Evolutionary conservation across 2,329 filamentous ascomycete genomes (phyloP), one percentile per base, ranked within the genome.

Genomic region (Penicillium digitatum): DNA sequence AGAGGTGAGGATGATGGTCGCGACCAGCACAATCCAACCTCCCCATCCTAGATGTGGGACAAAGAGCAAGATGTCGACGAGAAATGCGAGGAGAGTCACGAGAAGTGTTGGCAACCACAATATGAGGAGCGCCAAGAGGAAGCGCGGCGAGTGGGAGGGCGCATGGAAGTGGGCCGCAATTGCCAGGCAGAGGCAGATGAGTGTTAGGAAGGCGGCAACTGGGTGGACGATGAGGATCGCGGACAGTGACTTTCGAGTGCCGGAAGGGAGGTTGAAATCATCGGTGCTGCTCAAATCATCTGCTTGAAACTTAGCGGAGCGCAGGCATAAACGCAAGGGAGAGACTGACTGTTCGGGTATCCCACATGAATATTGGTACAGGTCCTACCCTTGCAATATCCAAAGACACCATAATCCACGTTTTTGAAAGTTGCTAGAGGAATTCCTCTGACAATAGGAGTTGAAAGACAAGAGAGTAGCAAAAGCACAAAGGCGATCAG

Each of bases 21-120:
- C 90, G 10, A 86, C 93, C 47, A 97, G 81, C 16, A 96, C 92
- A 63, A 97, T 84, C 81, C 93, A 99, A 56, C 92, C 91, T 60
- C 92, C 94, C 90, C 92, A 97, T 69, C 87, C 84, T 76, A 96
- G 78, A 73, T 97, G 92, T 45, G 94, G 94, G 16, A 96, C 89
- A 70, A 99, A 99, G 22, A 99, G 81, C 32, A 99, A 79, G 26
- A 97, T 89, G 73, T 99, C 94, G 66, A 97, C 87, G 26, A 99
- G 79, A 75, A 97, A 97, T 24, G 92, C 89, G 54, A 96, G 81
- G 1, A 96, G 81, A 44, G 89, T 87, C 61, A 94, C 82, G 29
- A 97, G 77, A 44, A 97, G 85, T 9, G 91, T 91, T 47, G 95
- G 82, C 59, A 97, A 85, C 54, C 88, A 87, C 63, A 97, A 82